Evolutionary conservation across 352 stramenopile species (phyloP), one percentile per base, ranked within the genome.

Genomic region (Phytopythium kandeliae): DNA sequence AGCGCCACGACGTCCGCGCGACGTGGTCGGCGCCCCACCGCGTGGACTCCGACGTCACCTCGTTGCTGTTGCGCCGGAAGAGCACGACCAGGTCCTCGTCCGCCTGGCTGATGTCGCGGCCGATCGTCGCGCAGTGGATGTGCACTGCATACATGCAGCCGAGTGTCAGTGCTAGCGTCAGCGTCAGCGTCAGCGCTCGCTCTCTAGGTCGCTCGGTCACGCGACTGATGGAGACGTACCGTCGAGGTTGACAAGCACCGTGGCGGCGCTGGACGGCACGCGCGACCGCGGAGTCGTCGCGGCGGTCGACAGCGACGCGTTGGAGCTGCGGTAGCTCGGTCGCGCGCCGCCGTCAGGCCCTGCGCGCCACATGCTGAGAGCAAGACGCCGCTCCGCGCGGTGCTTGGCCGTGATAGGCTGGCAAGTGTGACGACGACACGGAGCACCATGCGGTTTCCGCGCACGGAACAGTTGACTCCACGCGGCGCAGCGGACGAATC

Each of bases 41-140:
- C 48, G 74, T 78, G 13, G 79, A 71, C 51, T 89, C 71, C 12
- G 74, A 87, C 55, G 74, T 82, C 35, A 91, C 65, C 54, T 91
- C 79, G 53, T 90, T 90, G 55, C 65, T 81, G 59, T 91, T 91
- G 57, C 79, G 79, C 16, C 79, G 77, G 60, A 91, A 89, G 43
- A 91, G 73, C 58, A 91, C 79, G 63, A 91, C 81, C 51, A 91
- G 63, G 47, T 89, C 74, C 31, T 86, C 69, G 50, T 91, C 79
- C n/a, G 58, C 62, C 16, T 77, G 66, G 43, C 68, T 84, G 62
- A 89, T 87, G 57, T 91, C 79, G 47, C 68, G 72, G 6, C 77
- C 79, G 36, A 91, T 85, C 36, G 80, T 89, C 41, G 79, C 77
- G 43, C 74, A 73, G 48, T 87, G 64, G 44, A 90, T 68, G 54